A percentile compares a stretch with the other conserved stretches of the same genome.
Conservation (phyloP, 805 yeast species). For the Kurtzmaniella fragi region DNA sequence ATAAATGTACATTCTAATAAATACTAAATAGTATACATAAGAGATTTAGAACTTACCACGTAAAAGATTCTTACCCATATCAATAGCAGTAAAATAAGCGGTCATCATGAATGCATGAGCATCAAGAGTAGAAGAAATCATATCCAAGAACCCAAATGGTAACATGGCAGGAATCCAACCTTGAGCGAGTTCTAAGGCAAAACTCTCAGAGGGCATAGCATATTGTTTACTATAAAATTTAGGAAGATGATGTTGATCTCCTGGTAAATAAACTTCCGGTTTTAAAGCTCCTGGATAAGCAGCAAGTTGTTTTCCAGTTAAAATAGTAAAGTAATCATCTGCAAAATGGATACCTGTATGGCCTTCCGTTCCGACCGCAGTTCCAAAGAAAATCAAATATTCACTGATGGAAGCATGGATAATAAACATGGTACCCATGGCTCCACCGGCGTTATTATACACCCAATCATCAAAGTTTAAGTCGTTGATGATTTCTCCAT, state of each 20-base stretch:
- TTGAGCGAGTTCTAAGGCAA: constrained; percentile 93
- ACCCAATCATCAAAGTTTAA: constrained; percentile 83
- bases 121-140: constrained; percentile 77
- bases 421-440: constrained; percentile 95
- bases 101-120: constrained; percentile 64
- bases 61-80: constrained; percentile 66
- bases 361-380: constrained; percentile 93
- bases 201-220: constrained; percentile 73
- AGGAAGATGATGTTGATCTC: constrained; percentile 74
- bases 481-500: constrained; percentile 72
- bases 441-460: constrained; percentile 97
- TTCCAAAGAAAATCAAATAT: constrained; percentile 88
- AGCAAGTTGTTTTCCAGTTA: constrained; percentile 75
- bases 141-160: constrained; percentile 89
- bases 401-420: constrained; percentile 93
- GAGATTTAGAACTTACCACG: constrained; percentile 62
- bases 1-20: no score
- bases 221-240: constrained; percentile 82
- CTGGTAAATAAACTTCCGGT: constrained; percentile 77
- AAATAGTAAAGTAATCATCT: constrained; percentile 93
- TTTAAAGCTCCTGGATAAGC: constrained; percentile 57
- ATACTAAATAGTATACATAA: no score
- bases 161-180: constrained; percentile 99
- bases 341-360: constrained; percentile 95
- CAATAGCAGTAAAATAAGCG: constrained; percentile 65